Percentiles rank a stretch among this genome's conserved stretches.
Evolutionary conservation across 768 basidiomycete species (phyloP).

Genomic region (Leccinum boreale): DNA sequence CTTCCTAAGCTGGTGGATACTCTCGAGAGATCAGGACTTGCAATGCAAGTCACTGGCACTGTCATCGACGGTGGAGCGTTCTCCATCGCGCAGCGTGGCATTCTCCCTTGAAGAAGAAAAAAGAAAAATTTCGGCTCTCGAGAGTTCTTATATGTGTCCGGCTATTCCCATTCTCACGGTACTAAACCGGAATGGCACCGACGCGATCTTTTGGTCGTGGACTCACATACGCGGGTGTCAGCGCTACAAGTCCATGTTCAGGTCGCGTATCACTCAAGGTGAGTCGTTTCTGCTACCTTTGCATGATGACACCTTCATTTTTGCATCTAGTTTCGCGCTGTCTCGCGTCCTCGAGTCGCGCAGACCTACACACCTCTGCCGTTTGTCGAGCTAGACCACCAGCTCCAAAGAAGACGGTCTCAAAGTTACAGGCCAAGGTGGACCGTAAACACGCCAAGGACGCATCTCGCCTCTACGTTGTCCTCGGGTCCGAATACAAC

Average conservation of each 20-base stretch:
- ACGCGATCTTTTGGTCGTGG: neutral
- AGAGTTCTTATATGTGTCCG: constrained; percentile 23
- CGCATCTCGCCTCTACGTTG: constrained; percentile 54
- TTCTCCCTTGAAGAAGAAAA: constrained; percentile 41
- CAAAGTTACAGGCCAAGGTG: constrained; percentile 47
- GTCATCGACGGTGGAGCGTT: constrained; percentile 50
- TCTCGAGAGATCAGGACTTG: constrained; percentile 58
- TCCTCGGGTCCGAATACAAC: constrained; percentile 68
- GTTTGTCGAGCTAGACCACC: constrained; percentile 35
- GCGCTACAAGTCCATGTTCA: constrained; percentile 26
- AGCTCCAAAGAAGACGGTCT: constrained; percentile 38
- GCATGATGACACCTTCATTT: neutral
- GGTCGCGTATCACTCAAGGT: constrained; percentile 22
- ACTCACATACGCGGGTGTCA: neutral
- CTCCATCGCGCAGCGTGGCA: constrained; percentile 66
- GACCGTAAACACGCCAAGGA: constrained; percentile 35
- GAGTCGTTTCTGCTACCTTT: neutral
- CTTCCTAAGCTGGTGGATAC: constrained; percentile 56
- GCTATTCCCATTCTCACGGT: constrained; percentile 38
- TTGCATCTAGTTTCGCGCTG: constrained; percentile 32
- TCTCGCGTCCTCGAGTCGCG: constrained; percentile 40
- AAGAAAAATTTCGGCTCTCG: neutral
- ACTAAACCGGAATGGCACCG: neutral
- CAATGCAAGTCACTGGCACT: constrained; percentile 58
- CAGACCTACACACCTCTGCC: constrained; percentile 49